Conservation (phyloP, 768 basidiomycete genomes). For the Crassisporium funariophilum region DNA sequence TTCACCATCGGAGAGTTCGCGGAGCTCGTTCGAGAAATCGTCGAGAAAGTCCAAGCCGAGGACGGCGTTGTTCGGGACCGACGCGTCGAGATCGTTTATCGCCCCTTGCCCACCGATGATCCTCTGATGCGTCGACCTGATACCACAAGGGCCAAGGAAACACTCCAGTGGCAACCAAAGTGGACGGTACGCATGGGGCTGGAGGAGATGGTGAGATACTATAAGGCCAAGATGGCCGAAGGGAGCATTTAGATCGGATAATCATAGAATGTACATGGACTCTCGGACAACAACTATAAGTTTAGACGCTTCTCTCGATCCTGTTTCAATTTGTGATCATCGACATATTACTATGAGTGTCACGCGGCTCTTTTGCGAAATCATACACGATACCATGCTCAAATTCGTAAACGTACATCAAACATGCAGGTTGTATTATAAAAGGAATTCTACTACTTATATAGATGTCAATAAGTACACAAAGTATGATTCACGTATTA, state of each 20-base stretch:
- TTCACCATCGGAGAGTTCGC: constrained; percentile 96
- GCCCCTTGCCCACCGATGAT: constrained; percentile 87
- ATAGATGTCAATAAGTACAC: too few species aligned
- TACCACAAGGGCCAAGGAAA: constrained; percentile 84
- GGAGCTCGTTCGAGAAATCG: constrained; percentile 86
- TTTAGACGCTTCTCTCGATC: background rate
- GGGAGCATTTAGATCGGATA: constrained; percentile 72
- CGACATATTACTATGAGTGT: too few species aligned
- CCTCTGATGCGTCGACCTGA: constrained; percentile 94
- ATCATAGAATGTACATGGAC: background rate
- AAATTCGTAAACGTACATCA: too few species aligned
- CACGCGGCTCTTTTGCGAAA: too few species aligned
- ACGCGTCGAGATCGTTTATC: constrained; percentile 71
- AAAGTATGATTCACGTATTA: too few species aligned
- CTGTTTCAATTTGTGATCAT: background rate
- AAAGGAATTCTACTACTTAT: too few species aligned
- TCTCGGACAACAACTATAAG: background rate
- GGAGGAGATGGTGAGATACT: constrained; percentile 94
- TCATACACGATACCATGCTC: too few species aligned
- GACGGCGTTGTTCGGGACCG: constrained; percentile 58
- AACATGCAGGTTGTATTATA: too few species aligned
- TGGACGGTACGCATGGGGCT: constrained; percentile 94
- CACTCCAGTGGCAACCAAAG: constrained; percentile 86
- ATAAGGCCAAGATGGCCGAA: constrained; percentile 87
- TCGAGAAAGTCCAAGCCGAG: constrained; percentile 89